Base-by-base conservation (phyloP, 495 filamentous ascomycete species). In the Penicillium angulare region DNA sequence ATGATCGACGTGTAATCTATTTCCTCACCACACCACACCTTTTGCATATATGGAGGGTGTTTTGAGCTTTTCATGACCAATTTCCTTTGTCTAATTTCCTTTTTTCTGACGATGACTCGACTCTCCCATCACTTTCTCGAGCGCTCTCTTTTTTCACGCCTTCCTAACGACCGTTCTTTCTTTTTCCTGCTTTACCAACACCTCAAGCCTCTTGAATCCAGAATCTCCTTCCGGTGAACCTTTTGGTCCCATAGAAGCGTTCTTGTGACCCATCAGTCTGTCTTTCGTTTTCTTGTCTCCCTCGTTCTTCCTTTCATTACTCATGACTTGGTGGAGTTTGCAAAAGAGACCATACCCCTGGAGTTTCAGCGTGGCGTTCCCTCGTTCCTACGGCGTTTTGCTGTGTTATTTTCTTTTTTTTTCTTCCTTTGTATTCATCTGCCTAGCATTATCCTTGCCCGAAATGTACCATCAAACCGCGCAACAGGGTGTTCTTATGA, bases 1-100 rank as follows among this genome's bases (percentile, higher is more conserved):
- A 88, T 88, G 84, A 82, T 86, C 63, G 86, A 89, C 65, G 83
- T 84, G 66, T 81, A 67, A 79, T 64, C 50, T 62, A 61, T 61
- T 49, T 55, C 51, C 46, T 55, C 49, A 7, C 8, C 27, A 7
- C 13, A 31, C 13, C 24, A n/a, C 29, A 44, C 57, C 59, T 61
- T 43, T 64, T 67, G 60, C 71, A 67, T 66, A 71, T 72, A 68
- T 67, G 62, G 57, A 67, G 49, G 67, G 67, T 65, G 68, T 72
- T 70, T 39, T 54, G 55, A 59, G 61, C 56, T 66, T 56, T 47
- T 45, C 43, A 50, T 58, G 66, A 44, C 36, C 58, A 36, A 60
- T 65, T 68, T 67, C 64, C 61, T 67, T 72, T 66, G 62, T 65
- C 63, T 63, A 60, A n/a, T 63, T 53, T 33, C 53, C 33, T 27